phyloP scores from a whole-genome alignment of 805 yeast species.

The Lipomyces sp. region DNA sequence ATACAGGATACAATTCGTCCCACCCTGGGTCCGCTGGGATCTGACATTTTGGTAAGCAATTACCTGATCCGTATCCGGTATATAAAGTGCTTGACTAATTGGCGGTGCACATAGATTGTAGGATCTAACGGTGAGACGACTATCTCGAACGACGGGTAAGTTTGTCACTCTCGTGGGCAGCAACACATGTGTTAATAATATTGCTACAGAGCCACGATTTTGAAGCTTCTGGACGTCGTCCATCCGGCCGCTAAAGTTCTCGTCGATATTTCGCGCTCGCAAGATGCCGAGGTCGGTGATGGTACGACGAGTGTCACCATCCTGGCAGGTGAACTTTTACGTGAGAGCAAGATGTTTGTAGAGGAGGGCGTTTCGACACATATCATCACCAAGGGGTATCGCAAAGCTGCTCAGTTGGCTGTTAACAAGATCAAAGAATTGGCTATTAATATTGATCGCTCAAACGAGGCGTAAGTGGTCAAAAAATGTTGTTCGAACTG shows the following conservation, averaged over 20 bases:
- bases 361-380: constrained; percentile 97
- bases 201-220: constrained; percentile 77
- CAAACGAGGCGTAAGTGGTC: constrained; percentile 48
- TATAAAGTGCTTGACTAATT: neutral
- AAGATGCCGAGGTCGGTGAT: constrained; percentile 98
- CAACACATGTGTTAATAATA: neutral
- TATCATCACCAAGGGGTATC: constrained; percentile 82
- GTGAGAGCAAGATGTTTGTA: constrained; percentile 85
- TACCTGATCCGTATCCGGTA: neutral
- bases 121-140: constrained; percentile 84
- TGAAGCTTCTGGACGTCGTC: constrained; percentile 88
- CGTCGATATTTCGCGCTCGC: constrained; percentile 93
- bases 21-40: constrained; percentile 96
- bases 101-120: constrained; percentile 55
- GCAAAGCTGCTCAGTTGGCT: constrained; percentile 80
- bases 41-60: constrained; percentile 68
- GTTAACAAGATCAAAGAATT: constrained; percentile 72
- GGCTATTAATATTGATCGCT: constrained; percentile 67
- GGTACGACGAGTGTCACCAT: constrained; percentile 98
- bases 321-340: constrained; percentile 84
- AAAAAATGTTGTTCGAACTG: neutral
- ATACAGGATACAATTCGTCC: constrained; percentile 94
- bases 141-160: constrained; percentile 82
- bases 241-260: constrained; percentile 98
- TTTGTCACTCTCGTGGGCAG: neutral